phyloP scores from a whole-genome alignment of 306 rosid species.

The Comarum palustre region DNA sequence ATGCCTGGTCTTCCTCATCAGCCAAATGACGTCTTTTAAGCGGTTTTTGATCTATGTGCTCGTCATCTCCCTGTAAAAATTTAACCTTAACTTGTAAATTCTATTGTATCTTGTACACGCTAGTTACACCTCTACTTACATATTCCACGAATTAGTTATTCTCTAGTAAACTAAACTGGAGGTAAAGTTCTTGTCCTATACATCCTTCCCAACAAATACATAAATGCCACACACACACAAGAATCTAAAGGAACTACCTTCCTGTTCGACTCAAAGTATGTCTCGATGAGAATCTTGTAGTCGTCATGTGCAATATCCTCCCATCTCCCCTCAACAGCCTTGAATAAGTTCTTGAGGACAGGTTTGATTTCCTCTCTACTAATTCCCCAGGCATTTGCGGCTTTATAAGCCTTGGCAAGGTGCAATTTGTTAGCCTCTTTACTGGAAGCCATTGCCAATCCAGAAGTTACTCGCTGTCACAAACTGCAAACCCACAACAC shows the following conservation, averaged over 20 bases:
- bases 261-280: constrained; percentile 63
- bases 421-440: constrained; percentile 22
- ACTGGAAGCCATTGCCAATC: constrained; percentile 40
- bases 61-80: constrained; percentile 26
- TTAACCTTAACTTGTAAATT: neutral
- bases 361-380: constrained; percentile 50
- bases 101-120: neutral
- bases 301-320: constrained; percentile 69
- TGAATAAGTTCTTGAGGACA: constrained; percentile 38
- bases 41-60: constrained; percentile 37
- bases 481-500: neutral
- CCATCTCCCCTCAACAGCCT: constrained; percentile 47
- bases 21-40: constrained; percentile 28
- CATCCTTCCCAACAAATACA: neutral
- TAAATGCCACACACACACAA: neutral
- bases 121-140: neutral
- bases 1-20: constrained; percentile 28
- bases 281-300: constrained; percentile 57
- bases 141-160: neutral
- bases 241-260: constrained; percentile 37
- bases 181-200: neutral
- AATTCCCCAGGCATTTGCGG: constrained; percentile 50
- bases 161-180: neutral
- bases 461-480: neutral
- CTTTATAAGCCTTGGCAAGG: constrained; percentile 38